phyloP scores from a whole-genome alignment of 73 alveolate genomes.

The Diophrys appendiculata region DNA sequence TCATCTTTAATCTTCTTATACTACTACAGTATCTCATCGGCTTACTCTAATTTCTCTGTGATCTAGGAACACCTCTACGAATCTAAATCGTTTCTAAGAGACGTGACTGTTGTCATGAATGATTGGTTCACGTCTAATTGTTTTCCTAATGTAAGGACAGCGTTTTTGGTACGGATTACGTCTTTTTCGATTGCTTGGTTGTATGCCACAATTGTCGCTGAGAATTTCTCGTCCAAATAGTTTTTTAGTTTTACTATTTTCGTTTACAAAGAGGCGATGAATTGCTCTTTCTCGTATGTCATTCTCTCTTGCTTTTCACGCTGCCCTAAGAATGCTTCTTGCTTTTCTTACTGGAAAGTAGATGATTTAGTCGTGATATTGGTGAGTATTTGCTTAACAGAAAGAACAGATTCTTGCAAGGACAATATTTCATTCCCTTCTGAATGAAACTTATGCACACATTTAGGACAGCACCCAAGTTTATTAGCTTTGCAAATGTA shows the following conservation, averaged over 20 bases:
- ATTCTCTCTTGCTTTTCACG: too few relatives aligned
- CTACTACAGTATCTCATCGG: not conserved
- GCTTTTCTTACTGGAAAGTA: too few relatives aligned
- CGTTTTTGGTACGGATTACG: not conserved
- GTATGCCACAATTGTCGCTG: not conserved
- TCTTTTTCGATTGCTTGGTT: slow-evolving; percentile 12
- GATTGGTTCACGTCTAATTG: not conserved
- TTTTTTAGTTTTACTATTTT: slow-evolving; percentile 14
- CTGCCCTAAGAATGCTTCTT: slow-evolving; percentile 7
- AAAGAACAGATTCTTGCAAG: slow-evolving; percentile 1
- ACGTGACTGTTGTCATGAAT: not conserved
- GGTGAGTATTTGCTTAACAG: too few relatives aligned
- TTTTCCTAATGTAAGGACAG: not conserved
- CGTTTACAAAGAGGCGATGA: not conserved
- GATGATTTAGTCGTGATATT: too few relatives aligned
- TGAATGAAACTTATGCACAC: not conserved
- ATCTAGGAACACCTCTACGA: not conserved
- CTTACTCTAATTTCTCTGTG: slow-evolving; percentile 1
- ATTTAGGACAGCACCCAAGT: not conserved
- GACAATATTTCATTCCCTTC: not conserved
- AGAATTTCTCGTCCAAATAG: slow-evolving; percentile 17
- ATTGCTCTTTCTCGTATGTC: not conserved
- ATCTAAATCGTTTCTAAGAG: not conserved
- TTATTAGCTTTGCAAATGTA: slow-evolving; percentile 6
- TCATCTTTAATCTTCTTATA: slow-evolving; percentile 4